A percentile compares a stretch with the other conserved stretches of the same genome.
Evolutionary conservation across 352 stramenopile species (phyloP).

Genomic region (Pythium biforme): DNA sequence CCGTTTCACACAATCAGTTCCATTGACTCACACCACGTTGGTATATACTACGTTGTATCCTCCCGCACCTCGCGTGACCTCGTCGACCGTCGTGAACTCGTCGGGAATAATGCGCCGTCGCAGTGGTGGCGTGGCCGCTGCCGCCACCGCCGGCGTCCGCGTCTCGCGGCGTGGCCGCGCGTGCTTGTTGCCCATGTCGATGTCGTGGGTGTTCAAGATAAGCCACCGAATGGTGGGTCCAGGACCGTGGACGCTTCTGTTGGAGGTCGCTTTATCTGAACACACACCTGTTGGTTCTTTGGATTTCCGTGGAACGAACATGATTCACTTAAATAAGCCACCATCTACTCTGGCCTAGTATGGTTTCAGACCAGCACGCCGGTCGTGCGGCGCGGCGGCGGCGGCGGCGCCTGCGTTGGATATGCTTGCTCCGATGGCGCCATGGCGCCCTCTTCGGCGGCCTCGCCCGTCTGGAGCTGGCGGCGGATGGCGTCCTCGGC

Average conservation of each 20-base stretch:
- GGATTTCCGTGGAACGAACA: background rate
- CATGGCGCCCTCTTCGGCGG: slow-evolving; percentile 13
- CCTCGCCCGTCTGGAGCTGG: slow-evolving; percentile 11
- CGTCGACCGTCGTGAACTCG: slow-evolving; percentile 61
- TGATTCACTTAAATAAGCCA: slow-evolving; percentile 4
- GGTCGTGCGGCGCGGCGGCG: background rate
- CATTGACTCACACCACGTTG: no score
- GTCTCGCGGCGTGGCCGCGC: slow-evolving; percentile 18
- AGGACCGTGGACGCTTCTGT: background rate
- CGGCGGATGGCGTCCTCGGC: slow-evolving; percentile 20
- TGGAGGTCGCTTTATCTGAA: no score
- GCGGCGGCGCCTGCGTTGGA: background rate
- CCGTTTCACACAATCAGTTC: background rate
- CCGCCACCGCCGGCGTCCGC: slow-evolving; percentile 42
- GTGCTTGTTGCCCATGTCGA: slow-evolving; percentile 30
- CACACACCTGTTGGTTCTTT: no score
- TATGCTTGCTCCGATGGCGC: background rate
- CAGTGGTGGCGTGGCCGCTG: slow-evolving; percentile 28
- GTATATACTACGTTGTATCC: background rate
- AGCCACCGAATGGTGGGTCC: no score
- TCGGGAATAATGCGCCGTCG: slow-evolving; percentile 62
- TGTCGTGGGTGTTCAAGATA: no score
- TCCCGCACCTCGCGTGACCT: slow-evolving; percentile 45
- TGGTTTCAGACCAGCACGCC: background rate
- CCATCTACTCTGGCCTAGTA: background rate